A percentile compares a stretch with the other conserved stretches of the same genome.
phyloP scores from a whole-genome alignment of 306 rosid species.

The Lathyrus sativus region DNA sequence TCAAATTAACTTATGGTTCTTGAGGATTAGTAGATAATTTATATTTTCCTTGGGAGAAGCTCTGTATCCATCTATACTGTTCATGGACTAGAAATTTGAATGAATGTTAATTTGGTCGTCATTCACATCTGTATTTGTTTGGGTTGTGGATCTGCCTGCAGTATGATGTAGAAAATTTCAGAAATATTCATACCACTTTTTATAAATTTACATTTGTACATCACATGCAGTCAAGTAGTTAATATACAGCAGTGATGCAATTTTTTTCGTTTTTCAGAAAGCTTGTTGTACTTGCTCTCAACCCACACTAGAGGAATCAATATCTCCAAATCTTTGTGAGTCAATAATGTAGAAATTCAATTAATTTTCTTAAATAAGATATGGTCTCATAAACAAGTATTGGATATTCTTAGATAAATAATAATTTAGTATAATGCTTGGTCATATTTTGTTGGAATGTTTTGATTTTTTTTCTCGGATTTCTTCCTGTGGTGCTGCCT shows the following conservation, averaged over 20 bases:
- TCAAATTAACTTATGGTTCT: constrained; percentile 5
- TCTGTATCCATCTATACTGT: constrained; percentile 7
- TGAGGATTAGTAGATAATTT: constrained; percentile 13
- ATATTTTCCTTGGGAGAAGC: constrained; percentile 1
- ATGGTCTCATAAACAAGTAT: constrained; percentile 7
- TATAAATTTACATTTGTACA: constrained; percentile 18
- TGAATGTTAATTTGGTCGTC: constrained; percentile 16
- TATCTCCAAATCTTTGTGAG: constrained; percentile 94
- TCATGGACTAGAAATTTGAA: constrained; percentile 1
- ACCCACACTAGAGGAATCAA: constrained; percentile 70
- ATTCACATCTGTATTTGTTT: neutral
- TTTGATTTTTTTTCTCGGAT: constrained; percentile 33
- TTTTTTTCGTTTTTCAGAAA: constrained; percentile 59
- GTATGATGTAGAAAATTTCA: constrained; percentile 29
- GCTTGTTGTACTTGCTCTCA: constrained; percentile 85
- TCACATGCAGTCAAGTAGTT: constrained; percentile 29
- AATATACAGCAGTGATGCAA: constrained; percentile 29
- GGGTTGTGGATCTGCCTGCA: constrained; percentile 22
- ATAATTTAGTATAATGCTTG: no score
- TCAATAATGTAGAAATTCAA: constrained; percentile 27
- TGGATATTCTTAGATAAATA: neutral
- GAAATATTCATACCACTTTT: constrained; percentile 9
- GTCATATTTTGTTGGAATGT: neutral
- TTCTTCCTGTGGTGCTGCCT: constrained; percentile 25
- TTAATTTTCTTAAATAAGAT: constrained; percentile 22